Evolutionary conservation across 1,139 yeast species (phyloP).

Genomic region (Trichomonascaceae sp.): DNA sequence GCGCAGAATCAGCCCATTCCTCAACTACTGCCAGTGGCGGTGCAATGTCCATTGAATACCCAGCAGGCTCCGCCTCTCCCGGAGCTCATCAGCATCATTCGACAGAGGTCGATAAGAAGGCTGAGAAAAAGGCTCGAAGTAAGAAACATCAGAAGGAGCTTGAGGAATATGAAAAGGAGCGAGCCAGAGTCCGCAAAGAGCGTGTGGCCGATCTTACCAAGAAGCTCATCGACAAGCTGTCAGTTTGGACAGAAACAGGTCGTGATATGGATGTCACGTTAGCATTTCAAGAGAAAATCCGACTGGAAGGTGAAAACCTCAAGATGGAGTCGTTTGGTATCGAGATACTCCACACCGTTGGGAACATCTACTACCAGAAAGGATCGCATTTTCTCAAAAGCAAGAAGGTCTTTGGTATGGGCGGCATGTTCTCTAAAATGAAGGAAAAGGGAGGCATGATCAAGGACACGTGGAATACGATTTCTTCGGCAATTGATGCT

Average conservation of each 20-base stretch:
- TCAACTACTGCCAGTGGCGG: slow-evolving; percentile 9
- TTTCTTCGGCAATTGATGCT: slow-evolving; percentile 83
- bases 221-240: slow-evolving; percentile 58
- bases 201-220: slow-evolving; percentile 60
- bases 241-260: slow-evolving; percentile 79
- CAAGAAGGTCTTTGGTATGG: slow-evolving; percentile 72
- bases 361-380: slow-evolving; percentile 67
- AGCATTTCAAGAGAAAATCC: slow-evolving; percentile 65
- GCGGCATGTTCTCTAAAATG: slow-evolving; percentile 77
- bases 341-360: slow-evolving; percentile 83
- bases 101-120: slow-evolving; percentile 21
- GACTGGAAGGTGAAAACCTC: slow-evolving; percentile 77
- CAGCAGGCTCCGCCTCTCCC: slow-evolving; percentile 11
- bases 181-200: slow-evolving; percentile 62
- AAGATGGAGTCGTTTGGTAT: slow-evolving; percentile 94
- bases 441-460: slow-evolving; percentile 84
- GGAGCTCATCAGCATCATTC: background rate
- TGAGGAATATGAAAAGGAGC: slow-evolving; percentile 75
- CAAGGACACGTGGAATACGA: slow-evolving; percentile 80
- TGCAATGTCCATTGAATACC: slow-evolving; percentile 10
- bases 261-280: slow-evolving; percentile 60
- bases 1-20: slow-evolving; percentile 12
- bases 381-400: slow-evolving; percentile 54
- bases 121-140: slow-evolving; percentile 27
- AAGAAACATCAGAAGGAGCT: slow-evolving; percentile 54